These are phyloP conservation scores for Trichoderma endophyticum DNA, from an alignment of 2,329 filamentous ascomycete species.

Conservation along the genomic window DNA sequence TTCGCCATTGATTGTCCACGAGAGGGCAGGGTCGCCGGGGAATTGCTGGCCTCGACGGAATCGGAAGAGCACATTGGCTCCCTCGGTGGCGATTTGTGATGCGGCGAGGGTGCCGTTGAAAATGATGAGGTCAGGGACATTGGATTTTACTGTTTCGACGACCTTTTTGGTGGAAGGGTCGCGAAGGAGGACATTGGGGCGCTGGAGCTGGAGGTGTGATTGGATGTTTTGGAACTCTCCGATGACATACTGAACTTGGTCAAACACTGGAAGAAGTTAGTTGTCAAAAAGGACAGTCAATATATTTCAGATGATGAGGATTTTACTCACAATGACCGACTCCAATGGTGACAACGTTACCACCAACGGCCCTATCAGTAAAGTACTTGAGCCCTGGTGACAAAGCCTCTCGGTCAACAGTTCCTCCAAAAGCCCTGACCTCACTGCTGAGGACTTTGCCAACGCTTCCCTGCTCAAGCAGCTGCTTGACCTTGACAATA, in stretches of 20 bases:
- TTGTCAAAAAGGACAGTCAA: neutral
- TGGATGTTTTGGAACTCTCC: constrained; percentile 42
- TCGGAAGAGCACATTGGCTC: constrained; percentile 43
- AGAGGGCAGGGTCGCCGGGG: constrained; percentile 42
- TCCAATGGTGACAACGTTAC: constrained; percentile 42
- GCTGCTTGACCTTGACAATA: constrained; percentile 41
- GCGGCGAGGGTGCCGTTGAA: constrained; percentile 30
- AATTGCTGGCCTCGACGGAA: constrained; percentile 49
- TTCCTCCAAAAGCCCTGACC: constrained; percentile 37
- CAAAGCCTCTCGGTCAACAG: constrained; percentile 33
- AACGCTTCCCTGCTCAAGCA: constrained; percentile 45
- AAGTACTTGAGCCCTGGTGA: constrained; percentile 45
- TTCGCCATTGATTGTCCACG: constrained; percentile 52
- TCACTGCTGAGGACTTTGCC: constrained; percentile 54
- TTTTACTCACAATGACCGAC: constrained; percentile 40
- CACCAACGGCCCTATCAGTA: constrained; percentile 44
- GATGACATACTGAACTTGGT: constrained; percentile 44
- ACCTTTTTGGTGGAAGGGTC: constrained; percentile 32
- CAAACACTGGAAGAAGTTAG: constrained; percentile 37
- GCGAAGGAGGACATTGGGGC: constrained; percentile 37
- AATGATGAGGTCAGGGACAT: constrained; percentile 44
- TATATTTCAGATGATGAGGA: neutral
- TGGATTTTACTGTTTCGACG: constrained; percentile 33
- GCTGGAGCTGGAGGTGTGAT: constrained; percentile 44
- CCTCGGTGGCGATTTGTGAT: constrained; percentile 26